Base-by-base conservation (phyloP, 805 yeast genomes). In the Candida taoyuanica region DNA sequence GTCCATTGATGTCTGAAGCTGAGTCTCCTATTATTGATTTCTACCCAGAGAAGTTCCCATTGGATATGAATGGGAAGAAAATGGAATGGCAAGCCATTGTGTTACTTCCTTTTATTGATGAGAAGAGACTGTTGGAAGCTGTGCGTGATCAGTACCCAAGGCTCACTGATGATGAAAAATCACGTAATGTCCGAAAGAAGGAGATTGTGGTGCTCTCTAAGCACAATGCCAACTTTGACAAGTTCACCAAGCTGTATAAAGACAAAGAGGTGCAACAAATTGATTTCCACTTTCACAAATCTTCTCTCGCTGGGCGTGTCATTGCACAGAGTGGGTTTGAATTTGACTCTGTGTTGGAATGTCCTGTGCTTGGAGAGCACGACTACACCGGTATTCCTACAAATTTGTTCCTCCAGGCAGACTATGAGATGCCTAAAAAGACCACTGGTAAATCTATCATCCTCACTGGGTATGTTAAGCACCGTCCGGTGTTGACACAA, bases 41-140 rank as follows among this genome's bases (percentile, higher is more conserved):
- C 49, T 89, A 89, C 53, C 98, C 98, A 0, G 85, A 76, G 41
- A 81, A 85, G 23, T 89, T 89, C 62, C 75, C 81, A 32, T 81
- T 89, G 47, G 98, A 89, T 62, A 87, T 89, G 96, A 88, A 89
- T 56, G 98, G 98, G 20, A 85, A 86, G 49, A 87, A 85, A 49
- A 83, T 84, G 86, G 71, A 91, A 35, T 89, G 98, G 98, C 94
- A 87, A 58, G 97, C 95, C 37, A 83, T 89, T 52, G 89, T 95
- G 1, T 63, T 89, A 29, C 64, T 89, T 39, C 97, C 98, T 0
- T 89, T 89, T 49, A 91, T 89, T 50, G 96, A 89, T 52, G 95
- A 86, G 52, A 60, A 60, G n/a, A 67, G 95, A 49, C 66, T 89
- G 31, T 59, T 89, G 37, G 64, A 68, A 14, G 80, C 78, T 4